Percentiles rank a stretch among this genome's conserved stretches.
Conservation (phyloP, 345 rosid species). For the Laguncularia racemosa region DNA sequence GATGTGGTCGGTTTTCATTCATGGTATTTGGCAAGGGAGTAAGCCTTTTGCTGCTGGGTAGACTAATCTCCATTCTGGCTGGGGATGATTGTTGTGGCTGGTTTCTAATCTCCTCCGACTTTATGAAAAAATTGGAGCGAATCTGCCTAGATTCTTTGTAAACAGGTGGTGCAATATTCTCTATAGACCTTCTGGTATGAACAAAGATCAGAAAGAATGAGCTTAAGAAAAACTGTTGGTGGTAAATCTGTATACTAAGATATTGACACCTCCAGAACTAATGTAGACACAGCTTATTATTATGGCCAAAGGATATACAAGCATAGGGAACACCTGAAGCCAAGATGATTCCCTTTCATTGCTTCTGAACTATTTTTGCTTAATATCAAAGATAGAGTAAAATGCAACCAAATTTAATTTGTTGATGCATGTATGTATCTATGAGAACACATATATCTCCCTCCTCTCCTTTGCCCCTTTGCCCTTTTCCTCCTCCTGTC, state of each 20-base stretch:
- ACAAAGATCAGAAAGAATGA: slow-evolving; percentile 5
- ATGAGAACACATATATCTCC: too few species aligned
- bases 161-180: slow-evolving; percentile 14
- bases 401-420: too few species aligned
- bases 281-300: background rate
- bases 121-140: slow-evolving; percentile 27
- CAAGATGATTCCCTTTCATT: too few species aligned
- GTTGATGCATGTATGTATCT: too few species aligned
- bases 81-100: slow-evolving; percentile 20
- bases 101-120: slow-evolving; percentile 22
- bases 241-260: too few species aligned
- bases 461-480: background rate
- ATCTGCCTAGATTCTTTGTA: slow-evolving; percentile 31
- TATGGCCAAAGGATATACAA: too few species aligned
- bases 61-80: slow-evolving; percentile 17
- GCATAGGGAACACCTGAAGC: too few species aligned
- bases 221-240: too few species aligned
- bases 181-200: slow-evolving; percentile 18
- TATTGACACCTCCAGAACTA: too few species aligned
- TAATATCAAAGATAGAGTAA: too few species aligned
- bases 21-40: slow-evolving; percentile 13
- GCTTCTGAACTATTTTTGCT: too few species aligned
- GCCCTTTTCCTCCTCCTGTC: too few species aligned
- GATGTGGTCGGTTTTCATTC: slow-evolving; percentile 18
- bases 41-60: slow-evolving; percentile 20